Evolutionary conservation across 2,329 filamentous ascomycete genomes (phyloP).

Genomic region (Thielaviopsis musarum): DNA sequence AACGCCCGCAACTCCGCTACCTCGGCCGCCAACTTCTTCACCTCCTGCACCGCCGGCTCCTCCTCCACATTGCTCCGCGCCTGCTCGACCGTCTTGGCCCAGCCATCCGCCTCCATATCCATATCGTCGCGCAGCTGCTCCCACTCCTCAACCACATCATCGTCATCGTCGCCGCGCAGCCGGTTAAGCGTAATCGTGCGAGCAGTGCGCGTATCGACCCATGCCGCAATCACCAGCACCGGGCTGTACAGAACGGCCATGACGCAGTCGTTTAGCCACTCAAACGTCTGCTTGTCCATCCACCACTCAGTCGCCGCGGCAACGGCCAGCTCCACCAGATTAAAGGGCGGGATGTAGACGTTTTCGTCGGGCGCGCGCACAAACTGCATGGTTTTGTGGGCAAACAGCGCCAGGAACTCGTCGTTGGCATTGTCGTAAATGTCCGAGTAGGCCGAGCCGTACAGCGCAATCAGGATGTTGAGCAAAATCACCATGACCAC

Average conservation of each 20-base stretch:
- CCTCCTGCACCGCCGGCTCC: constrained; percentile 58
- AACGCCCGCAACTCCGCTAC: constrained; percentile 38
- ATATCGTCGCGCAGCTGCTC: constrained; percentile 59
- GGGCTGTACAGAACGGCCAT: constrained; percentile 81
- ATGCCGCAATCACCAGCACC: constrained; percentile 61
- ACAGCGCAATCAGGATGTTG: constrained; percentile 92
- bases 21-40: constrained; percentile 40
- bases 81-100: constrained; percentile 63
- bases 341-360: constrained; percentile 92
- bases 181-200: constrained; percentile 56
- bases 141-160: constrained; percentile 83
- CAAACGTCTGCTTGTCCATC: constrained; percentile 59
- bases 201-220: constrained; percentile 50
- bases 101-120: constrained; percentile 71
- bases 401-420: constrained; percentile 85
- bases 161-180: constrained; percentile 67
- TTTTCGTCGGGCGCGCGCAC: constrained; percentile 95
- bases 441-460: constrained; percentile 91
- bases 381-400: constrained; percentile 91
- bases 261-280: constrained; percentile 69
- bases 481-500: constrained; percentile 85
- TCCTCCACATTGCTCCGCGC: constrained; percentile 68
- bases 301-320: constrained; percentile 87
- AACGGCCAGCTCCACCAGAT: constrained; percentile 72
- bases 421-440: constrained; percentile 88